These are phyloP conservation scores for Didymella glomerata DNA, from an alignment of 2,329 filamentous ascomycete genomes.

Conservation along the genomic window DNA sequence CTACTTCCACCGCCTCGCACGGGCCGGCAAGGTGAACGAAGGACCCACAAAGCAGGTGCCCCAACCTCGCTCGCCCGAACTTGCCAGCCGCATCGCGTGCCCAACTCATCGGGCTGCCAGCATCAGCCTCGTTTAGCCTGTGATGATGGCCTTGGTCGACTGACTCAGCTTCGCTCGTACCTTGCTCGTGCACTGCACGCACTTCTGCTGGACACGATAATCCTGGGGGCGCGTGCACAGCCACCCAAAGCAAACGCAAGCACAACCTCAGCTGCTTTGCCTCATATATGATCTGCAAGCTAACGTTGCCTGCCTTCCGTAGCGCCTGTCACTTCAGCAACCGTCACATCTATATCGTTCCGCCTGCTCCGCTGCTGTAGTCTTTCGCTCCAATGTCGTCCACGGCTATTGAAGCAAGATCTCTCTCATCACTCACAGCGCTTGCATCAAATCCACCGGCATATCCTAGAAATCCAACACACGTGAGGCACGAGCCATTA, in stretches of 20 bases:
- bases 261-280: slow-evolving; percentile 35
- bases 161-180: slow-evolving; percentile 26
- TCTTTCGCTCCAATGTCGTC: slow-evolving; percentile 40
- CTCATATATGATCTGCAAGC: slow-evolving; percentile 32
- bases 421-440: slow-evolving; percentile 78
- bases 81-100: slow-evolving; percentile 18
- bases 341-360: slow-evolving; percentile 21
- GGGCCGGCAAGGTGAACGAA: slow-evolving; percentile 9
- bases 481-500: slow-evolving; percentile 73
- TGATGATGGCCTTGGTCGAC: slow-evolving; percentile 27
- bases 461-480: slow-evolving; percentile 80
- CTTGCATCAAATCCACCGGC: slow-evolving; percentile 87
- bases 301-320: slow-evolving; percentile 23
- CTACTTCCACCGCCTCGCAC: slow-evolving; percentile 15
- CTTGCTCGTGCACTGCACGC: slow-evolving; percentile 25
- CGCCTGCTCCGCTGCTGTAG: slow-evolving; percentile 17
- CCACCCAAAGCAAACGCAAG: slow-evolving; percentile 34
- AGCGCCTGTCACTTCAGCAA: slow-evolving; percentile 21
- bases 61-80: slow-evolving; percentile 10
- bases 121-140: slow-evolving; percentile 28
- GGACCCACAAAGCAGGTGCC: neutral
- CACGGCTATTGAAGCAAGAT: slow-evolving; percentile 75
- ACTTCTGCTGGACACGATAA: slow-evolving; percentile 26
- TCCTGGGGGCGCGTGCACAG: slow-evolving; percentile 40
- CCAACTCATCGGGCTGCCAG: slow-evolving; percentile 17